Evolutionary conservation across 2,329 filamentous ascomycete species (phyloP), one percentile per base, ranked within the genome.

Genomic region (Exserohilum turcica): DNA sequence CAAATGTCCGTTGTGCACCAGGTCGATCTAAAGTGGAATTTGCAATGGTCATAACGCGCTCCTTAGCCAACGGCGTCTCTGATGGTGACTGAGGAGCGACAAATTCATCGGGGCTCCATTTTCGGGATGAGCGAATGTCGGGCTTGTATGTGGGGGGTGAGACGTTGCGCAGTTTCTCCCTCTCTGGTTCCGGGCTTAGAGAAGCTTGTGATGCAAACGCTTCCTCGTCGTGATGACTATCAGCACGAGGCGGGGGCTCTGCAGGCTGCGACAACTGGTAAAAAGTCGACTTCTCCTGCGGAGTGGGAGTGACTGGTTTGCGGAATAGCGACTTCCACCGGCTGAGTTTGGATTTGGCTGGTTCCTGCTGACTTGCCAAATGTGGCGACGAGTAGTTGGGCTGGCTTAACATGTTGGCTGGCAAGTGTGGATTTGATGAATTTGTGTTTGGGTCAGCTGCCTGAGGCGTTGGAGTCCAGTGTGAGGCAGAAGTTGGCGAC

Each of bases 321-420:
- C 63, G 72, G 60, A 76, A 76, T 32, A 76, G 45, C 18, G 72
- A 74, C 52, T 72, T 76, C 73, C 73, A 76, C 29, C 73, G 61
- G 50, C 71, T 73, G 36, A 75, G 37, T 52, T 75, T 75, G 6
- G 71, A 66, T 51, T 70, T 74, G 19, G 66, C 54, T 24, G 61
- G 52, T 27, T 68, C 54, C 35, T 57, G 53, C 3, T 50, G 56
- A 37, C 43, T 47, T n/a, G 33, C 37, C 16, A 58, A 43, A 15
- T 56, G 56, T 2, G 56, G 49, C 15, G 51, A 59, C 19, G 55
- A 59, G 24, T 18, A 32, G 32, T 46, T 56, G 15, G 37, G 19
- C 15, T 55, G 50, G 15, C n/a, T 48, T 4, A 43, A 43, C 18
- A 24, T 37, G n/a, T 50, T 43, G 61, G 61, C 65, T 33, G 60